Conservation (phyloP, 1,284 basidiomycete species). For the Phaffia rhodozyma region DNA sequence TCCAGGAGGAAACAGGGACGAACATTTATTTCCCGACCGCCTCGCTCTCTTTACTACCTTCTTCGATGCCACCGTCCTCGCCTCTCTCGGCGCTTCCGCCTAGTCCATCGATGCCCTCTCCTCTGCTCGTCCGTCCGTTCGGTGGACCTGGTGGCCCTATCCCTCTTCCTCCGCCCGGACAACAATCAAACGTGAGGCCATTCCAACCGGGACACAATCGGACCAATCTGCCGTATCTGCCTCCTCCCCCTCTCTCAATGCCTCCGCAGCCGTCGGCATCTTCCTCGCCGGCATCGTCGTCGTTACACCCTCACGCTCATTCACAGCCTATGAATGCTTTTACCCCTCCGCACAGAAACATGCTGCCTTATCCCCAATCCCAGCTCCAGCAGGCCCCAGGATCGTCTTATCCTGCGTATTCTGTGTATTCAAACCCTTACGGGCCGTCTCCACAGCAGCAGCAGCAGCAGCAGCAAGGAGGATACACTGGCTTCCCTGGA, state of each 20-base stretch:
- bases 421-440: too few relatives aligned
- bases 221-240: conserved; percentile 1
- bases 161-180: not conserved
- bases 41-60: conserved; percentile 61
- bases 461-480: not conserved
- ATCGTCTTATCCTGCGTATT: too few relatives aligned
- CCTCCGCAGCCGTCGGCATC: not conserved
- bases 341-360: not conserved
- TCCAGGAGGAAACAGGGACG: conserved; percentile 94
- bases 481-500: not conserved
- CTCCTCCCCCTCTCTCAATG: not conserved
- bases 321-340: not conserved
- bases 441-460: not conserved
- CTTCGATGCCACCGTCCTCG: conserved; percentile 1
- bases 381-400: not conserved
- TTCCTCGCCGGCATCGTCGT: not conserved
- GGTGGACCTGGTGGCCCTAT: not conserved
- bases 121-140: not conserved
- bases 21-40: conserved; percentile 90
- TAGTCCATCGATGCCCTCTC: conserved; percentile 15
- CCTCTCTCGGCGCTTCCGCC: conserved; percentile 21
- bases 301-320: conserved; percentile 1
- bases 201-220: not conserved
- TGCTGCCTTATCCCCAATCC: not conserved
- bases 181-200: too few relatives aligned